Conservation (phyloP, 2,329 filamentous ascomycete species). For the Trematosphaeria pertusa region DNA sequence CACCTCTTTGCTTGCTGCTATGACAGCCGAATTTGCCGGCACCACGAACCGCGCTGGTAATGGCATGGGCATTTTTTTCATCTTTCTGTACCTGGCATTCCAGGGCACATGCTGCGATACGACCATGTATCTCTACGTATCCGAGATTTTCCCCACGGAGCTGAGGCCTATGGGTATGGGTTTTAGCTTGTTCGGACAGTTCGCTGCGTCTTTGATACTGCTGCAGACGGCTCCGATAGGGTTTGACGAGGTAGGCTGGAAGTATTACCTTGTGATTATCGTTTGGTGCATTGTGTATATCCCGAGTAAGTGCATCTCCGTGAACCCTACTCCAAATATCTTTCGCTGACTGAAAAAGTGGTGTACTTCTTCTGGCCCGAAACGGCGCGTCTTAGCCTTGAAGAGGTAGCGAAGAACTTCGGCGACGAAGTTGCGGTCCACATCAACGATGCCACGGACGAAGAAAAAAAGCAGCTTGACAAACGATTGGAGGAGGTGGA, state of each 20-base stretch:
- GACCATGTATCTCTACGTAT: conserved; percentile 45
- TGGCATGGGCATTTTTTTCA: conserved; percentile 50
- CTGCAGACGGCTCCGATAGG: conserved; percentile 48
- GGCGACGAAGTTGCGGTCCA: conserved; percentile 53
- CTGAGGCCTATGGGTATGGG: conserved; percentile 61
- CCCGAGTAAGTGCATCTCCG: conserved; percentile 33
- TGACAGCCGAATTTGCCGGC: conserved; percentile 48
- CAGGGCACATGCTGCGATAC: conserved; percentile 44
- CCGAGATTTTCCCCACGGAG: conserved; percentile 36
- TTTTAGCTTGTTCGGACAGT: conserved; percentile 56
- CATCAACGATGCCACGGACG: conserved; percentile 15
- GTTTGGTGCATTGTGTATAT: conserved; percentile 18
- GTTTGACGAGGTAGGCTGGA: conserved; percentile 54
- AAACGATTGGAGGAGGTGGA: conserved; percentile 9
- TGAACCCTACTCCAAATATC: not conserved
- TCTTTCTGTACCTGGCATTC: conserved; percentile 57
- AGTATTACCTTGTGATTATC: conserved; percentile 31
- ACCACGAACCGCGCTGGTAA: conserved; percentile 52
- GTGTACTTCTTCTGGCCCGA: conserved; percentile 53
- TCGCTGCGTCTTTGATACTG: conserved; percentile 48
- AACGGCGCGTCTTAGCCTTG: conserved; percentile 48
- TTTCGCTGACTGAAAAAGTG: conserved; percentile 26
- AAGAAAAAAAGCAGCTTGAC: conserved; percentile 18
- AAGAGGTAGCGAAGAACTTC: conserved; percentile 56
- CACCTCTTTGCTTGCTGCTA: conserved; percentile 29